These are phyloP conservation scores for Boletus holoroseus DNA, from an alignment of 1,284 basidiomycete species.

Conservation along the genomic window DNA sequence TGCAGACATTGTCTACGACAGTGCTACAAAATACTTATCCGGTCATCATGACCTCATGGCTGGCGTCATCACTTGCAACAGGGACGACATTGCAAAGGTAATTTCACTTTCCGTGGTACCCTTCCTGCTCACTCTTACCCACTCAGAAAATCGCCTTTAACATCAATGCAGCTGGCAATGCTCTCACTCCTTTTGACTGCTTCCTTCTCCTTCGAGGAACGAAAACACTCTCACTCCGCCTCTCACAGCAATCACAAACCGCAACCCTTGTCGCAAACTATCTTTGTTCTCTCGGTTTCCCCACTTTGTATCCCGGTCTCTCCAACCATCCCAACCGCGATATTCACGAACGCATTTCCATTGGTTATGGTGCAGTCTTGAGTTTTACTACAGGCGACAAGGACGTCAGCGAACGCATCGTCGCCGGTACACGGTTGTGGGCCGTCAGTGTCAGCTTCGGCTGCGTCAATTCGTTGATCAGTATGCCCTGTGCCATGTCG, in stretches of 20 bases:
- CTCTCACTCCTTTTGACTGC: constrained; percentile 90
- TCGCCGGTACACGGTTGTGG: constrained; percentile 90
- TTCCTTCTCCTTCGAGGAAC: constrained; percentile 94
- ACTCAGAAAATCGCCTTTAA: constrained; percentile 80
- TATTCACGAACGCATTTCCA: constrained; percentile 83
- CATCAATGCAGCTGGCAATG: constrained; percentile 98
- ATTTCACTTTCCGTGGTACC: background rate
- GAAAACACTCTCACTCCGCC: constrained; percentile 95
- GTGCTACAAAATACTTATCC: constrained; percentile 95
- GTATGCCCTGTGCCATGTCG: constrained; percentile 99
- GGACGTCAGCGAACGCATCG: constrained; percentile 85
- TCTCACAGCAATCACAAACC: constrained; percentile 90
- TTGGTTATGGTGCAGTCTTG: constrained; percentile 90
- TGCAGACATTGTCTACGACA: constrained; percentile 96
- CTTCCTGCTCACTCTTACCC: constrained; percentile 2
- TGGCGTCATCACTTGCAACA: constrained; percentile 87
- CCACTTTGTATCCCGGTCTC: constrained; percentile 92
- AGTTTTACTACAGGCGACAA: constrained; percentile 95
- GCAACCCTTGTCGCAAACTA: constrained; percentile 85
- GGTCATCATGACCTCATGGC: constrained; percentile 99
- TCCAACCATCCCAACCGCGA: constrained; percentile 78
- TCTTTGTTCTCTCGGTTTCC: constrained; percentile 83
- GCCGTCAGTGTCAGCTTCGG: constrained; percentile 98
- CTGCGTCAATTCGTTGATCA: constrained; percentile 96
- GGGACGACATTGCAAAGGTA: constrained; percentile 86